phyloP scores from a whole-genome alignment of 495 filamentous ascomycete genomes.

The Penicillium steckii region DNA sequence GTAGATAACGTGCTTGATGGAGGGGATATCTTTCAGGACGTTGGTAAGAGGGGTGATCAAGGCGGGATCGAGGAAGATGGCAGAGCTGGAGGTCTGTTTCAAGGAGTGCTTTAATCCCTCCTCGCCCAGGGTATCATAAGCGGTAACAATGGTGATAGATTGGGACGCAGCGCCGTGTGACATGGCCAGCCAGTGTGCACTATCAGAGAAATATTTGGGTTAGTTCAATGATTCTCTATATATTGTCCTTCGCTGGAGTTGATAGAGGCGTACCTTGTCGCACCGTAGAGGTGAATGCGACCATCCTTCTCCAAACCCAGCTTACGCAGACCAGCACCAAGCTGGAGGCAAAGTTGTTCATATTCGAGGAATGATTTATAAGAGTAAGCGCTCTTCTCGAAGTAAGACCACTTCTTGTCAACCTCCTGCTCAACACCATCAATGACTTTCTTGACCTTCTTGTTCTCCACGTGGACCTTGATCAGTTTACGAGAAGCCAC shows the following conservation, averaged over 20 bases:
- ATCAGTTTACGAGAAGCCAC: conserved; percentile 78
- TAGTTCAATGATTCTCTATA: background rate
- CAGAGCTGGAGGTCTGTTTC: conserved; percentile 78
- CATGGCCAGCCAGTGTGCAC: conserved; percentile 76
- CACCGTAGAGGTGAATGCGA: conserved; percentile 84
- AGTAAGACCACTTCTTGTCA: conserved; percentile 95
- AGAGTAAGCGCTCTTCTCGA: conserved; percentile 84
- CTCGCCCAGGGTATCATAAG: conserved; percentile 95
- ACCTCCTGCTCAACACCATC: conserved; percentile 87
- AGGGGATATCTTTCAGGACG: conserved; percentile 75
- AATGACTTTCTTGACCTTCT: conserved; percentile 95
- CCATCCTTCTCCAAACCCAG: conserved; percentile 72
- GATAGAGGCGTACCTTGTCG: conserved; percentile 59
- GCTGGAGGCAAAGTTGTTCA: conserved; percentile 67
- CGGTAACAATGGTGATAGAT: conserved; percentile 91
- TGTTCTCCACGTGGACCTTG: conserved; percentile 84
- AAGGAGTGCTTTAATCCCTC: conserved; percentile 91
- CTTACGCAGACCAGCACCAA: conserved; percentile 77
- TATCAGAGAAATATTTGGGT: conserved; percentile 21
- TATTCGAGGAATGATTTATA: conserved; percentile 90
- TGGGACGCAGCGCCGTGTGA: conserved; percentile 82
- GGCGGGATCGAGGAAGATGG: conserved; percentile 87
- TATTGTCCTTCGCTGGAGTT: background rate
- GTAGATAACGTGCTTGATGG: conserved; percentile 83
- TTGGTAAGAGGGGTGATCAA: conserved; percentile 78